Percentiles rank a stretch among this genome's conserved stretches.
phyloP scores from a whole-genome alignment of 176 grass and related monocot species.

The Miscanthus lutarioriparius region DNA sequence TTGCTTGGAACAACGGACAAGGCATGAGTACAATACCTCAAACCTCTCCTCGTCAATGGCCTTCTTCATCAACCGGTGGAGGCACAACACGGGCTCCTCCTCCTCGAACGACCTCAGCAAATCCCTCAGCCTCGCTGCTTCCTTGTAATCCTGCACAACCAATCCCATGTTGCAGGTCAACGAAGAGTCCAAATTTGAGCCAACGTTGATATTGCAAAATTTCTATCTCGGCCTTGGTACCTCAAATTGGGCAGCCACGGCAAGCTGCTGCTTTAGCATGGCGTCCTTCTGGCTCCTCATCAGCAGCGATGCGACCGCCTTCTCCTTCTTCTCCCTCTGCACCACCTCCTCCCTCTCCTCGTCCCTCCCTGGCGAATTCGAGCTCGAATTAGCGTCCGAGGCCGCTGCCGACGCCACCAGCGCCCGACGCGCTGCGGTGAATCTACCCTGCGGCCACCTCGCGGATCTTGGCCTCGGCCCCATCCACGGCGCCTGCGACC shows the following conservation, averaged over 20 bases:
- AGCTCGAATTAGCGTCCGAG: conserved; percentile 47
- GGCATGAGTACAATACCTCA: conserved; percentile 43
- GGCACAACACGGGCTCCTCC: conserved; percentile 62
- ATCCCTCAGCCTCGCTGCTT: conserved; percentile 71
- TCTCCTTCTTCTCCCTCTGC: conserved; percentile 27
- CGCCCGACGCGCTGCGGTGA: conserved; percentile 1
- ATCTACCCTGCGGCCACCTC: conserved; percentile 33
- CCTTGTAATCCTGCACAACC: conserved; percentile 73
- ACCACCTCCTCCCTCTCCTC: conserved; percentile 37
- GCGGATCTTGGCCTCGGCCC: conserved; percentile 28
- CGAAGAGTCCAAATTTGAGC: conserved; percentile 7
- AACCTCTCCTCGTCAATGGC: conserved; percentile 70
- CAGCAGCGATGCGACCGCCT: conserved; percentile 50
- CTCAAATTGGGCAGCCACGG: conserved; percentile 71
- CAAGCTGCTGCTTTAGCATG: conserved; percentile 81
- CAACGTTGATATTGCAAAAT: no score
- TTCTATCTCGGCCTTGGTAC: conserved; percentile 9
- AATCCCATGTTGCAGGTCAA: conserved; percentile 7
- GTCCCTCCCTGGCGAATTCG: conserved; percentile 30
- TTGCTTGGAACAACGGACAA: background rate
- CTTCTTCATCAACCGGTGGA: conserved; percentile 55
- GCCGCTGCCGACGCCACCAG: conserved; percentile 36
- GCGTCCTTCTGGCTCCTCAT: conserved; percentile 67
- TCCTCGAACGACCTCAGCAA: conserved; percentile 72
- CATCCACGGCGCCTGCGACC: conserved; percentile 26